Conservation (phyloP, 768 basidiomycete species). For the Leccinum broughii region DNA sequence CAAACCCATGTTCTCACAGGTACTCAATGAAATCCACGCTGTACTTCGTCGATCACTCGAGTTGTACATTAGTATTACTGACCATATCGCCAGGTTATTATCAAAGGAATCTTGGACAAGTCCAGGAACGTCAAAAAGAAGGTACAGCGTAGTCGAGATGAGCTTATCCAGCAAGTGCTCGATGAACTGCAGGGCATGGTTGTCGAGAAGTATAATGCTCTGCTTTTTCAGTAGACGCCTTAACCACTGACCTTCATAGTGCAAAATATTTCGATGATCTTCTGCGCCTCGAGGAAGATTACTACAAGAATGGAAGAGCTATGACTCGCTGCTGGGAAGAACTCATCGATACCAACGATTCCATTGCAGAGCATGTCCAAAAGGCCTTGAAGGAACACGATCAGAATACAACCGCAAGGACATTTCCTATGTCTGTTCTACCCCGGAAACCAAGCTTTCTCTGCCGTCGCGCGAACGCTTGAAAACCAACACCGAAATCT, state of each 20-base stretch:
- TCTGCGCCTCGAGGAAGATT: conserved; percentile 56
- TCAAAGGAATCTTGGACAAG: conserved; percentile 45
- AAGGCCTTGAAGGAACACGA: conserved; percentile 49
- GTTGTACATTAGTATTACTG: conserved; percentile 11
- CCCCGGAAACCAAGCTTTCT: conserved; percentile 24
- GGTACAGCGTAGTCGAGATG: conserved; percentile 44
- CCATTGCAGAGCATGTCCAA: conserved; percentile 37
- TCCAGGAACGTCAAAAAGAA: conserved; percentile 50
- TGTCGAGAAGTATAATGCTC: conserved; percentile 24
- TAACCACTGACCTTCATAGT: conserved; percentile 33
- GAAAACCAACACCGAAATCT: not conserved
- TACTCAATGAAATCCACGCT: conserved; percentile 51
- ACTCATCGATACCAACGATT: conserved; percentile 40
- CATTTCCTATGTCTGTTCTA: conserved; percentile 49
- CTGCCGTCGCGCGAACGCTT: conserved; percentile 6
- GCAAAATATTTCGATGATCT: conserved; percentile 52
- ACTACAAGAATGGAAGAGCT: conserved; percentile 43
- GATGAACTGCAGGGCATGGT: conserved; percentile 46
- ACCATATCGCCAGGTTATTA: conserved; percentile 43
- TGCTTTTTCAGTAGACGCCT: not conserved
- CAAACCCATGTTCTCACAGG: conserved; percentile 31
- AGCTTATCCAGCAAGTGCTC: conserved; percentile 47
- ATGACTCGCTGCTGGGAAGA: conserved; percentile 44
- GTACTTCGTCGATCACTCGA: conserved; percentile 25
- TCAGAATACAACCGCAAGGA: conserved; percentile 48